Base-by-base conservation (phyloP, 176 grass and related monocot species). In the Saccharum officinarum region DNA sequence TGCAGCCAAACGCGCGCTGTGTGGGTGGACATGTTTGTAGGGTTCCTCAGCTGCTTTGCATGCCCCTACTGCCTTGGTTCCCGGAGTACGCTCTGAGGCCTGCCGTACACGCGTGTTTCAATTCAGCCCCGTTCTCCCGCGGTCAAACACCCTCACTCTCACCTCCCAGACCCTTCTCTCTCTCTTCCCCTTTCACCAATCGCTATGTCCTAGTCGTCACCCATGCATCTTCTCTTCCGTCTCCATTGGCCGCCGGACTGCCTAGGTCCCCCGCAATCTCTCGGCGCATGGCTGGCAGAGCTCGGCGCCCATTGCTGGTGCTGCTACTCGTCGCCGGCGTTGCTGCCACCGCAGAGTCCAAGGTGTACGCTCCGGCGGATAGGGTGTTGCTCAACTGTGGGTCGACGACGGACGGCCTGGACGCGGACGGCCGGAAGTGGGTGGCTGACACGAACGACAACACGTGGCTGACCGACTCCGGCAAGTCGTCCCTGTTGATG, bases 371-470 rank as follows among this genome's bases (percentile, higher is more conserved):
- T 67, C 90, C 95, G 3, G 13, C 9, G 4, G 90, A 95, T 55
- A 47, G 30, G 16, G 70, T 90, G 68, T 17, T 97, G 40, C 68
- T 97, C 40, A 92, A 86, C 86, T 95, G 92, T 12, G 95, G 92
- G 30, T 88, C 92, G 34, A 68, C 90, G 67, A 69, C 52, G 38
- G 91, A 83, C 60, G 87, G 84, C 5, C 77, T 81, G 0, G 95
- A 97, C 87, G 65, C 46, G 15, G 95, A 97, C 62, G 84, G 84
- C 8, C 86, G 92, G 15, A 86, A 50, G 83, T 97, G 95, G 95
- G 16, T 67, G 33, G 84, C 90, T 1, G 93, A 92, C 84, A 73
- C 85, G 16, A 88, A 88, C 50, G 89, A 85, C 5, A 79, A 84
- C 40, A 10, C 22, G 81, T 95, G 92, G 91, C 79, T 88, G 42